Percentiles rank a stretch among this genome's conserved stretches.
phyloP scores from a whole-genome alignment of 2,329 filamentous ascomycete genomes.

The Apiospora saccharicola region DNA sequence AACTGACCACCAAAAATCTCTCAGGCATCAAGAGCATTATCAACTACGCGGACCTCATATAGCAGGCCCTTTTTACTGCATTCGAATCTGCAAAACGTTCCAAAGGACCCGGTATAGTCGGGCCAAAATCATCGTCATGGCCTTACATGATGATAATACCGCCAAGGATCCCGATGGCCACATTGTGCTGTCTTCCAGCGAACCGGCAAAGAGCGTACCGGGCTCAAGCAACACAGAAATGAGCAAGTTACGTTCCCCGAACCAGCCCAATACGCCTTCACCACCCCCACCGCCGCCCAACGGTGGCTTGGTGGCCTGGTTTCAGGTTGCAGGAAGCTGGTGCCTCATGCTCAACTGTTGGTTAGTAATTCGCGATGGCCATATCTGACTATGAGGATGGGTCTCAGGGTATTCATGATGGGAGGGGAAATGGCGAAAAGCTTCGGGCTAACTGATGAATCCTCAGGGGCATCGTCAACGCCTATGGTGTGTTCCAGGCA shows the following conservation, averaged over 20 bases:
- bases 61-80: not conserved
- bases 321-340: constrained; percentile 34
- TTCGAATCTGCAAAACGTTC: not conserved
- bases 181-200: not conserved
- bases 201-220: not conserved
- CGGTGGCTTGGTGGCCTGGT: constrained; percentile 29
- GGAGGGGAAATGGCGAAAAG: not conserved
- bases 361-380: not conserved
- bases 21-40: not conserved
- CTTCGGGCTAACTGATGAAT: not conserved
- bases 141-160: not conserved
- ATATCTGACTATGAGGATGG: not conserved
- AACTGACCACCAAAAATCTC: not conserved
- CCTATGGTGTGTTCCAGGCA: constrained; percentile 63
- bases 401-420: too few species aligned
- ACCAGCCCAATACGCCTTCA: not conserved
- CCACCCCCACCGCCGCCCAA: not conserved
- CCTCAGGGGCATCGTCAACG: constrained; percentile 44
- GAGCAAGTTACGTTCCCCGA: not conserved
- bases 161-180: not conserved
- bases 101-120: not conserved
- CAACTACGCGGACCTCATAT: not conserved
- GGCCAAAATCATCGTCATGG: not conserved
- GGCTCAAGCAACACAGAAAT: constrained; percentile 15
- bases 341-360: constrained; percentile 14